A percentile compares a stretch with the other conserved stretches of the same genome.
Conservation (phyloP, 495 filamentous ascomycete species). For the Aspergillus ostianus region DNA sequence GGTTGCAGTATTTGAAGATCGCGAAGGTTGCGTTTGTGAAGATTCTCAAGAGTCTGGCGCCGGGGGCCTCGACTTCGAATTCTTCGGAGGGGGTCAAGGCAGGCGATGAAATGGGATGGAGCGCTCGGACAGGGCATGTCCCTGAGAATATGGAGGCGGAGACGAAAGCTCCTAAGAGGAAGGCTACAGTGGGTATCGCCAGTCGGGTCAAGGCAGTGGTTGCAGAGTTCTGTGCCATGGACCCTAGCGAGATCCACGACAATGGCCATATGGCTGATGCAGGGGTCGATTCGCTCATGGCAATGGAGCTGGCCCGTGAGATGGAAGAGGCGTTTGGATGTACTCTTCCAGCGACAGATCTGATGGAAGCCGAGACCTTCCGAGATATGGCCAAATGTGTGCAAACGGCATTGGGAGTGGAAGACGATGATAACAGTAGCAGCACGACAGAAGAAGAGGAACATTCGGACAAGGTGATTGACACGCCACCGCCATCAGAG, state of each 20-base stretch:
- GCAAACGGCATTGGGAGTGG: slow-evolving; percentile 7
- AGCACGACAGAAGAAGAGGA: neutral
- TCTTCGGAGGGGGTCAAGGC: neutral
- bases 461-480: neutral
- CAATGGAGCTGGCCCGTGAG: slow-evolving; percentile 54
- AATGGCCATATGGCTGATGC: slow-evolving; percentile 43
- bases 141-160: neutral
- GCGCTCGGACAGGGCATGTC: too few relatives aligned
- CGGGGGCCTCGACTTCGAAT: neutral
- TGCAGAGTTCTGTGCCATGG: slow-evolving; percentile 41
- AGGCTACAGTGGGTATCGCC: slow-evolving; percentile 3
- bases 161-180: neutral
- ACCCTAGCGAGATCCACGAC: slow-evolving; percentile 37
- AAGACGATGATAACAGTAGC: neutral
- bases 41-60: slow-evolving; percentile 22
- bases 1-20: slow-evolving; percentile 46
- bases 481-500: neutral
- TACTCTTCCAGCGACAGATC: slow-evolving; percentile 30
- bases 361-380: slow-evolving; percentile 35
- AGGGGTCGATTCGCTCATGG: slow-evolving; percentile 56
- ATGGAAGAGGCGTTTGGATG: slow-evolving; percentile 45
- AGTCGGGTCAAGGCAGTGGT: slow-evolving; percentile 17
- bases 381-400: slow-evolving; percentile 17
- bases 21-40: slow-evolving; percentile 44
- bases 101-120: neutral